phyloP scores from a whole-genome alignment of 768 basidiomycete species.

The Lentinula sp. region DNA sequence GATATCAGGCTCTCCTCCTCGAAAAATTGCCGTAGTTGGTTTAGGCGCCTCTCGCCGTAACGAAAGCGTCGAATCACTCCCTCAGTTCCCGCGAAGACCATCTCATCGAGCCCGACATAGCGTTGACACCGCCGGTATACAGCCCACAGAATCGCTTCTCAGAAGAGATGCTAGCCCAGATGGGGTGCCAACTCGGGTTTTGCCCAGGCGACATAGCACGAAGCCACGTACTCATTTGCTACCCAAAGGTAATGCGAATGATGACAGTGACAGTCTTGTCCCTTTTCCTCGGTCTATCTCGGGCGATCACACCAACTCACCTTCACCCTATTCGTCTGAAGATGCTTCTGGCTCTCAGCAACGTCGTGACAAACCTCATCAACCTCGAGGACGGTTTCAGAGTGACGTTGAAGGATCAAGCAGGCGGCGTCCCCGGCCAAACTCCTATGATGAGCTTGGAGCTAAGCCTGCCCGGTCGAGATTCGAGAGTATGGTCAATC shows the following conservation, averaged over 20 bases:
- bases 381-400: conserved; percentile 61
- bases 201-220: conserved; percentile 54
- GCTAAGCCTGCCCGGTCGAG: conserved; percentile 49
- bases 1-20: conserved; percentile 38
- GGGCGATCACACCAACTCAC: conserved; percentile 40
- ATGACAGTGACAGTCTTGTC: conserved; percentile 35
- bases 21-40: conserved; percentile 53
- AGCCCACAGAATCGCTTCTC: conserved; percentile 42
- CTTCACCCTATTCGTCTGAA: conserved; percentile 33
- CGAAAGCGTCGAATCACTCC: conserved; percentile 40
- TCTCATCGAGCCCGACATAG: conserved; percentile 62
- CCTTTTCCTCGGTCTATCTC: conserved; percentile 64
- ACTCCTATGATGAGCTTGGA: conserved; percentile 64
- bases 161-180: conserved; percentile 59
- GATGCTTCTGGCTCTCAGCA: conserved; percentile 16
- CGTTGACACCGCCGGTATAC: conserved; percentile 44
- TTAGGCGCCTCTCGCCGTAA: conserved; percentile 27
- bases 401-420: conserved; percentile 64
- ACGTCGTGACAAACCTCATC: conserved; percentile 29
- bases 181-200: conserved; percentile 35
- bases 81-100: conserved; percentile 49
- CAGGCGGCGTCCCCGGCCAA: conserved; percentile 52
- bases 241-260: conserved; percentile 27
- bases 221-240: conserved; percentile 45
- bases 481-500: conserved; percentile 69